phyloP scores from a whole-genome alignment of 208 protist species.

The Leishmania tropica region DNA sequence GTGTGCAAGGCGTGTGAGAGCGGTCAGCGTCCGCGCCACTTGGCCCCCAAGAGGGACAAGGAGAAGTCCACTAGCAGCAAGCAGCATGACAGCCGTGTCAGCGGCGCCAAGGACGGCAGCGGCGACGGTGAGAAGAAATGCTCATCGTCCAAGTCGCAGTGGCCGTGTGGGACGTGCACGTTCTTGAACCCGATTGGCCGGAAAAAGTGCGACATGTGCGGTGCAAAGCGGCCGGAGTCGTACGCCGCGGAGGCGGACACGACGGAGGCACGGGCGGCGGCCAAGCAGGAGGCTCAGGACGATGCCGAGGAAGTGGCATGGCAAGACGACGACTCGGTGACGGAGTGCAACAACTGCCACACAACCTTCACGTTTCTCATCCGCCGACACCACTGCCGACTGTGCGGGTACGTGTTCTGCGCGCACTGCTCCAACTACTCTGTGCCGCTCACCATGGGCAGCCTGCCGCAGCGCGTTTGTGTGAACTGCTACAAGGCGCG shows the following conservation, averaged over 20 bases:
- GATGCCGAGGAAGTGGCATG: slow-evolving; percentile 76
- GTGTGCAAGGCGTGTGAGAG: slow-evolving; percentile 77
- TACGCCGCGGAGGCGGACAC: slow-evolving; percentile 36
- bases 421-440: slow-evolving; percentile 67
- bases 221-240: slow-evolving; percentile 43
- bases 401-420: slow-evolving; percentile 88
- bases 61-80: not conserved
- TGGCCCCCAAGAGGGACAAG: slow-evolving; percentile 21
- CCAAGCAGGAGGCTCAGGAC: slow-evolving; percentile 43
- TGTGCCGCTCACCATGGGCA: slow-evolving; percentile 44
- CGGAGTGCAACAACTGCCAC: slow-evolving; percentile 75
- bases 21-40: slow-evolving; percentile 69
- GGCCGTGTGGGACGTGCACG: slow-evolving; percentile 75
- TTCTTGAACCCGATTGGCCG: slow-evolving; percentile 58
- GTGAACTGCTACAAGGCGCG: slow-evolving; percentile 55
- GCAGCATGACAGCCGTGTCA: not conserved
- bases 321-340: slow-evolving; percentile 77
- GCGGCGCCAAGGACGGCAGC: not conserved
- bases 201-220: slow-evolving; percentile 80
- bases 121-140: slow-evolving; percentile 18
- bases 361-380: slow-evolving; percentile 66
- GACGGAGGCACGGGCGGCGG: slow-evolving; percentile 25
- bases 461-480: slow-evolving; percentile 59
- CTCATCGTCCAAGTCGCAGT: slow-evolving; percentile 17
- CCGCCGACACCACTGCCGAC: slow-evolving; percentile 82